Evolutionary conservation across 2,329 filamentous ascomycete genomes (phyloP), one percentile per base, ranked within the genome.

Genomic region (Teratosphaeria zuluensis): DNA sequence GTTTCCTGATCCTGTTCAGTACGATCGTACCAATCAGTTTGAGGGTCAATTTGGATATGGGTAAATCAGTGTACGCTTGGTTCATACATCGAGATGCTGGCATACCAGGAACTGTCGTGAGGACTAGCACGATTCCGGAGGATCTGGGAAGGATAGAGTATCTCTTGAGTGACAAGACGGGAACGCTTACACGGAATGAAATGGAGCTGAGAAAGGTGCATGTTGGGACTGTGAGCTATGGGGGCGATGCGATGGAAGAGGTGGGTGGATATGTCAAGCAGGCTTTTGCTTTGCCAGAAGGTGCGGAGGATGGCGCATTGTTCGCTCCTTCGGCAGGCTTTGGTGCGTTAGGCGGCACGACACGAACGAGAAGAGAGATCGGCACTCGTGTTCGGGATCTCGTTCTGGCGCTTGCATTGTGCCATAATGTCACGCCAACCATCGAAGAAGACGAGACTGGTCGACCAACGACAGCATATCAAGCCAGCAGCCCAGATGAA

Each of bases 191-290:
- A 0, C 91, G 97, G 66, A 99, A 99, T 69, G 84, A 64, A 56
- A 66, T 68, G 58, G 92, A 96, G 70, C 87, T 99, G 81, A 96
- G 95, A 72, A 99, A 99, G 75, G 92, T 99, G 5, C 95, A 99
- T 69, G 90, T 99, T 56, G 94, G 95, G 9, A 99, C 94, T 9
- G 94, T 97, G 1, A 97, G 92, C 1, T 99, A 99, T 69, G 94
- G 92, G 35, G 96, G 96, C 66, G 94, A 99, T 70, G 92, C 94
- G 9, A 99, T 99, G 94, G 94, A 97, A 66, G 95, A 99, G 76
- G 94, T 99, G 12, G 78, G 84, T 12, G 83, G 88, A 0, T 96
- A 96, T 70, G 83, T 99, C 55, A 85, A 82, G 62, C 92, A 96
- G 72, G 89, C 87, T 5, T 96, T 97, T 67, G 81, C 46, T n/a